phyloP scores from a whole-genome alignment of 2,329 filamentous ascomycete species.

The Zalaria sp. region DNA sequence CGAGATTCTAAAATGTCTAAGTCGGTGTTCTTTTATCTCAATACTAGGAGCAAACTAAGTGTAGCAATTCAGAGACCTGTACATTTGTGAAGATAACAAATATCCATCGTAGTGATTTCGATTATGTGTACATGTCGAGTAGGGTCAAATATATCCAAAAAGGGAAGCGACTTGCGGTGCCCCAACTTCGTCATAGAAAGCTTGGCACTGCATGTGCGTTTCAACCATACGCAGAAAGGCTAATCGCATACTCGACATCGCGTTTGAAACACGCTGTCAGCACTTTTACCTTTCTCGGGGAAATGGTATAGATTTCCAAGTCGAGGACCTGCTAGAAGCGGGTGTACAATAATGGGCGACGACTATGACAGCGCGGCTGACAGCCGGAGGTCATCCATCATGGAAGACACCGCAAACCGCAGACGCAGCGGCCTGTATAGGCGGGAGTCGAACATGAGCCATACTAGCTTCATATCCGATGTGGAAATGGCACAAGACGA shows the following conservation, averaged over 20 bases:
- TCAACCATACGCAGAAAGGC: too few relatives aligned
- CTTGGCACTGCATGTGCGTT: too few relatives aligned
- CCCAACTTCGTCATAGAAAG: too few relatives aligned
- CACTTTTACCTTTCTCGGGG: background rate
- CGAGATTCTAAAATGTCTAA: too few relatives aligned
- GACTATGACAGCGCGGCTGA: constrained; percentile 1
- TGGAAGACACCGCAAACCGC: constrained; percentile 6
- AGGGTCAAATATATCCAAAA: too few relatives aligned
- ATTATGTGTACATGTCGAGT: too few relatives aligned
- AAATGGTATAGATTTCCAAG: background rate
- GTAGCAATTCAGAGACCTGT: too few relatives aligned
- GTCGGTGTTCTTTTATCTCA: too few relatives aligned
- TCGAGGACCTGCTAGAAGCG: background rate
- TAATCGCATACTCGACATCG: background rate
- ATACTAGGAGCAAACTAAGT: too few relatives aligned
- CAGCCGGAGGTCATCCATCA: constrained; percentile 5
- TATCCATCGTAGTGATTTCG: too few relatives aligned
- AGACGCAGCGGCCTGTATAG: constrained; percentile 35
- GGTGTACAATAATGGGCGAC: constrained; percentile 4
- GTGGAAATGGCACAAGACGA: constrained; percentile 99
- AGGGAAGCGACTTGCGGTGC: too few relatives aligned
- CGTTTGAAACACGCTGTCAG: background rate
- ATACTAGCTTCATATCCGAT: constrained; percentile 72
- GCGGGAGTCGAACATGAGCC: constrained; percentile 56
- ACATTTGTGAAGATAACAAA: too few relatives aligned